Base-by-base conservation (phyloP, 139 green algal genomes). In the Tetraselmis striata region DNA sequence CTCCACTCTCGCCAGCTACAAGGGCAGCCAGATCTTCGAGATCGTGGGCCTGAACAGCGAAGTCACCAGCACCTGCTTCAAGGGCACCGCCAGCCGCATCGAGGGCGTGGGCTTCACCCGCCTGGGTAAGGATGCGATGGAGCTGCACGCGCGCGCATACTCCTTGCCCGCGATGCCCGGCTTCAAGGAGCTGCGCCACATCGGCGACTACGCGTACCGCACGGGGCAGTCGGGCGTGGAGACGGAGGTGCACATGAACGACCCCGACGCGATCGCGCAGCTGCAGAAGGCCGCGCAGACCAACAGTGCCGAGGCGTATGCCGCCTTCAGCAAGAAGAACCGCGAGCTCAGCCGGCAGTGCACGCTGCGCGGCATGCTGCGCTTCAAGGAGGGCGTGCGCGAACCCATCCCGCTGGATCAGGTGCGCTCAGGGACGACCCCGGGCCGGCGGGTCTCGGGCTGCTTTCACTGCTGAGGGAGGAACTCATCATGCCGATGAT, bases 11-110 rank as follows among this genome's bases (percentile, higher is more conserved):
- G 90, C 91, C 45, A 92, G 80, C n/a, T 98, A 98, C 95, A 98
- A 98, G 89, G 95, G 95, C n/a, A 94, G 94, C 1, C 95, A 98
- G 90, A 98, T 98, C 86, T 98, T 98, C 78, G 95, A 98, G 90
- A 92, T 90, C 22, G 85, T 98, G 28, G 95, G 95, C 31, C 81
- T 98, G 79, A 80, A 83, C 1, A 28, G 83, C n/a, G 91, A 96
- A 27, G 95, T 98, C 23, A 88, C 98, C 1, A 83, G 89, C 67
- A 58, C 86, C n/a, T 98, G 94, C 92, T 98, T 98, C 86, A 86
- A 83, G 76, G 94, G 94, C 80, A 98, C 95, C 2, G 84, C 95
- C 77, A 93, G 83, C 26, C 91, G 95, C 84, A 93, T 98, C 76
- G 92, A 87, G 30, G 94, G 92, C 76, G 86, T 91, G 1, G 83